Percentiles rank a stretch among this genome's conserved stretches.
These are phyloP conservation scores for Candida koratica DNA, from an alignment of 805 yeast genomes.

Conservation along the genomic window DNA sequence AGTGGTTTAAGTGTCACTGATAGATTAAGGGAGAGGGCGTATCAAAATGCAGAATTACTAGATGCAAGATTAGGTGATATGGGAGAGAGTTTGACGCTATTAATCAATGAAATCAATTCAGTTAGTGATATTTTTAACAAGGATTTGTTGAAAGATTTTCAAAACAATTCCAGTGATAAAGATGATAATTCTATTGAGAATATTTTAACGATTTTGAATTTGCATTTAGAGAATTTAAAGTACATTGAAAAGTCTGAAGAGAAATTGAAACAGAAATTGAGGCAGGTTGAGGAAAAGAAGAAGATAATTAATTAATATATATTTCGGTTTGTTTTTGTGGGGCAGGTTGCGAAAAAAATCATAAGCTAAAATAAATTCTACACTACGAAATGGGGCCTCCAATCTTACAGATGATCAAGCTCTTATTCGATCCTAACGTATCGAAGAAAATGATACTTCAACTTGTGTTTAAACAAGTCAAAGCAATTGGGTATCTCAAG, in stretches of 20 bases:
- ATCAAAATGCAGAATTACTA: slow-evolving; percentile 77
- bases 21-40: slow-evolving; percentile 85
- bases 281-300: slow-evolving; percentile 24
- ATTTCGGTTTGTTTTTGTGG: background rate
- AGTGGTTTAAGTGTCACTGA: slow-evolving; percentile 58
- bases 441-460: slow-evolving; percentile 37
- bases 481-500: slow-evolving; percentile 32
- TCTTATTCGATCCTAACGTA: slow-evolving; percentile 37
- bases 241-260: slow-evolving; percentile 78
- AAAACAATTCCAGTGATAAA: slow-evolving; percentile 13
- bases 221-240: slow-evolving; percentile 84
- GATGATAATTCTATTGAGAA: slow-evolving; percentile 53
- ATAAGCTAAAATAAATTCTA: background rate
- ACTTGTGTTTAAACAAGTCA: slow-evolving; percentile 32
- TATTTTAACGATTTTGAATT: slow-evolving; percentile 75
- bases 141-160: slow-evolving; percentile 39
- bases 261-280: slow-evolving; percentile 63
- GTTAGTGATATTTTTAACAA: slow-evolving; percentile 78
- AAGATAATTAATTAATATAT: slow-evolving; percentile 10
- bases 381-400: slow-evolving; percentile 28
- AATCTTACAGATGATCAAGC: slow-evolving; percentile 24
- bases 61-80: slow-evolving; percentile 76
- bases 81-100: slow-evolving; percentile 69
- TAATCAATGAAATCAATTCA: slow-evolving; percentile 77
- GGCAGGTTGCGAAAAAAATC: background rate